Percentiles rank a stretch among this genome's conserved stretches.
phyloP scores from a whole-genome alignment of 2,329 filamentous ascomycete genomes.

The Blumeriella jaapii region DNA sequence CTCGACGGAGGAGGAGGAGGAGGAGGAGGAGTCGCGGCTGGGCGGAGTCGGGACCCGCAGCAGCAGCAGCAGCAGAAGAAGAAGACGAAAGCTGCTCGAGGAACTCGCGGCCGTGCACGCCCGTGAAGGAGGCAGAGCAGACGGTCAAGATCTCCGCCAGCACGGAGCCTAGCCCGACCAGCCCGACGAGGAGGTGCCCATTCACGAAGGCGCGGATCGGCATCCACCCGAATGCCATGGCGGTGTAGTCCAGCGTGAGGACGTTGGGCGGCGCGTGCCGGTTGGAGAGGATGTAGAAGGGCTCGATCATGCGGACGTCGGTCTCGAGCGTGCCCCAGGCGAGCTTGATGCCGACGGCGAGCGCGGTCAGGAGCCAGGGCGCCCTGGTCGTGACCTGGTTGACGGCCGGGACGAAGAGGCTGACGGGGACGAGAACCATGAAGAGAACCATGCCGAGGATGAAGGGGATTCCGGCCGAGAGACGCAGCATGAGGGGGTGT shows the following conservation, averaged over 20 bases:
- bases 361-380: constrained; percentile 52
- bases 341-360: constrained; percentile 57
- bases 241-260: constrained; percentile 62
- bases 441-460: constrained; percentile 46
- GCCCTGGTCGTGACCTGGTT: constrained; percentile 46
- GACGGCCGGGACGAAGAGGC: constrained; percentile 45
- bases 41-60: no score
- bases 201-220: constrained; percentile 51
- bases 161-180: constrained; percentile 59
- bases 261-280: constrained; percentile 54
- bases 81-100: no score
- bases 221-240: constrained; percentile 56
- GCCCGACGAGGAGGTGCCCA: constrained; percentile 51
- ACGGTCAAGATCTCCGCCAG: constrained; percentile 65
- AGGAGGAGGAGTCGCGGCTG: no score
- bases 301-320: constrained; percentile 61
- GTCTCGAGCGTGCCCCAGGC: constrained; percentile 59
- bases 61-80: no score
- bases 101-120: constrained; percentile 54
- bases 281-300: constrained; percentile 57
- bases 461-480: constrained; percentile 47
- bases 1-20: no score
- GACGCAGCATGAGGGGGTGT: constrained; percentile 57
- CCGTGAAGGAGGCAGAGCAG: constrained; percentile 52
- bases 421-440: constrained; percentile 43